Conservation (phyloP, 1,284 basidiomycete species). For the Cryptococcus sp. region DNA sequence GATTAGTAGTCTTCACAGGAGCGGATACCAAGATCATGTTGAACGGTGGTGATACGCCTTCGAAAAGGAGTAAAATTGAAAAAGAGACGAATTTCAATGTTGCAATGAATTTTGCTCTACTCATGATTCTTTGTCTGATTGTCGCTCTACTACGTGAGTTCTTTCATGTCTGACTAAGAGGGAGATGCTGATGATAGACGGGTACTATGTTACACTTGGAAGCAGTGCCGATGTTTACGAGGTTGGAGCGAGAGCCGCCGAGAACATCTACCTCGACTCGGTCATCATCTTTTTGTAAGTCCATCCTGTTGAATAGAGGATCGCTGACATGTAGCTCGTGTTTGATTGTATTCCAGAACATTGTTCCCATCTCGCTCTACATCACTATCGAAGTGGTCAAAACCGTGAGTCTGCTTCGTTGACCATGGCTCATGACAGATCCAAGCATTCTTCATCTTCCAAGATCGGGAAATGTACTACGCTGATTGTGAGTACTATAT, state of each 20-base stretch:
- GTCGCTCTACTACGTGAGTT: constrained; percentile 47
- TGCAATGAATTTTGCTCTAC: constrained; percentile 82
- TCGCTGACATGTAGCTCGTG: constrained; percentile 56
- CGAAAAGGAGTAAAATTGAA: constrained; percentile 93
- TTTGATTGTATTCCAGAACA: constrained; percentile 95
- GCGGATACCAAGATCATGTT: constrained; percentile 97
- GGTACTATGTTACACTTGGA: constrained; percentile 61
- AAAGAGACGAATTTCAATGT: constrained; percentile 92
- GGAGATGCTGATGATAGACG: constrained; percentile 55
- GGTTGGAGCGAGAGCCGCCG: constrained; percentile 59
- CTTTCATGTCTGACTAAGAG: neutral
- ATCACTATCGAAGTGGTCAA: constrained; percentile 98
- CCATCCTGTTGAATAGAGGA: constrained; percentile 1
- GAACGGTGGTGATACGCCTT: constrained; percentile 86
- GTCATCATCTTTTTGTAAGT: constrained; percentile 85
- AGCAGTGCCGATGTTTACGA: constrained; percentile 76
- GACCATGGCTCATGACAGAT: constrained; percentile 50
- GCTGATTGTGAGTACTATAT: constrained; percentile 52
- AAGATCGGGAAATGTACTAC: constrained; percentile 97
- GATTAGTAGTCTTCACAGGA: constrained; percentile 90
- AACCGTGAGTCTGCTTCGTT: constrained; percentile 45
- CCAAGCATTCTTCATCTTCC: constrained; percentile 95
- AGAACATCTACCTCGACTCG: constrained; percentile 65
- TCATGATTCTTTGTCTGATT: constrained; percentile 71
- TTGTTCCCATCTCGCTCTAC: constrained; percentile 94